Conservation (phyloP, 2,329 filamentous ascomycete genomes). For the Kalaharituber pfeilii region DNA sequence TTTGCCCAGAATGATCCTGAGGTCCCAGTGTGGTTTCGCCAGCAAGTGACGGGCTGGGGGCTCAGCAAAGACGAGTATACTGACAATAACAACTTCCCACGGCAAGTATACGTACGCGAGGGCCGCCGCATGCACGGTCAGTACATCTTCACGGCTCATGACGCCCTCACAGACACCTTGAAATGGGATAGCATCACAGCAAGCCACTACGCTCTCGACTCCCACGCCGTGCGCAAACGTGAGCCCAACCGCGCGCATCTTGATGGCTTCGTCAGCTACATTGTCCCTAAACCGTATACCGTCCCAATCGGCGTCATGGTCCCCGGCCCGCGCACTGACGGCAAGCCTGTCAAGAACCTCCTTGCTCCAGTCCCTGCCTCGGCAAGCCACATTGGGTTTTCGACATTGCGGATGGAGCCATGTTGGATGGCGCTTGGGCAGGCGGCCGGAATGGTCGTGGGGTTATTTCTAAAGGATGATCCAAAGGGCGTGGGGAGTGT, state of each 20-base stretch:
- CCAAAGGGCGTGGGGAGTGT: not conserved
- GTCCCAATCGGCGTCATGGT: conserved; percentile 6
- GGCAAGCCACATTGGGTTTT: conserved; percentile 5
- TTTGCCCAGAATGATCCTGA: conserved; percentile 10
- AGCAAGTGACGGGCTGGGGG: conserved; percentile 12
- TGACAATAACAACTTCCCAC: conserved; percentile 22
- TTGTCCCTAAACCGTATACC: conserved; percentile 4
- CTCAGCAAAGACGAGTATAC: conserved; percentile 23
- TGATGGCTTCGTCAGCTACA: conserved; percentile 7
- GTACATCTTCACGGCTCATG: conserved; percentile 20
- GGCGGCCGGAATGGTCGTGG: conserved; percentile 3
- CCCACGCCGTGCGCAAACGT: conserved; percentile 8
- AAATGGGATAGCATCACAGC: conserved; percentile 5
- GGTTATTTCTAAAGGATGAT: not conserved
- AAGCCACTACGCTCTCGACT: conserved; percentile 8
- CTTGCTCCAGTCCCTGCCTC: conserved; percentile 6
- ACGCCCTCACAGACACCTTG: conserved; percentile 3
- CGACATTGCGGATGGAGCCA: conserved; percentile 9
- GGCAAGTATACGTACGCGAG: conserved; percentile 24
- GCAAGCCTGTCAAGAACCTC: conserved; percentile 3
- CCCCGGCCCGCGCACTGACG: not conserved
- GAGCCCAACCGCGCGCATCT: conserved; percentile 5
- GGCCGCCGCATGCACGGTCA: conserved; percentile 21
- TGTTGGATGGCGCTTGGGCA: conserved; percentile 12
- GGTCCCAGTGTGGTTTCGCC: conserved; percentile 15